A percentile compares a stretch with the other conserved stretches of the same genome.
phyloP scores from a whole-genome alignment of 2,329 filamentous ascomycete genomes.

The Aspergillus nomiae region DNA sequence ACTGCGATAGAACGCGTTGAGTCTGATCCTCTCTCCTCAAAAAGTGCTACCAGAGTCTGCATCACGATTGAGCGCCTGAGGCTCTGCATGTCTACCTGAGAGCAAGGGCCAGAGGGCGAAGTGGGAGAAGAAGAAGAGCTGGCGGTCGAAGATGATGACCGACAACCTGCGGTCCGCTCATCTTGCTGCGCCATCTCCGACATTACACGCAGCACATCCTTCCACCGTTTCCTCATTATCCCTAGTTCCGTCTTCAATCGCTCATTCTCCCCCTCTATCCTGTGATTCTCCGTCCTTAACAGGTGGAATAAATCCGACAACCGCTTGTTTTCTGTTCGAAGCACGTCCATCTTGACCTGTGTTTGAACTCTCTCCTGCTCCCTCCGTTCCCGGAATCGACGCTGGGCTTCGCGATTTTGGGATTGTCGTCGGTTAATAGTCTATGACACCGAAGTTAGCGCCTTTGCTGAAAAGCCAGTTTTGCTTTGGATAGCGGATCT shows the following conservation, averaged over 20 bases:
- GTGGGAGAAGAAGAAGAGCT: not conserved
- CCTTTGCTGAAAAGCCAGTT: not conserved
- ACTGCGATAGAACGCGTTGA: not conserved
- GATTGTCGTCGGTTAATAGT: not conserved
- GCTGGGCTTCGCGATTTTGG: constrained; percentile 5
- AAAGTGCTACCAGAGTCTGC: constrained; percentile 5
- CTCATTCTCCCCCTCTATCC: not conserved
- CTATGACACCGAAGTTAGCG: not conserved
- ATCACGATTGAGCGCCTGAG: constrained; percentile 2
- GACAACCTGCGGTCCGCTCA: not conserved
- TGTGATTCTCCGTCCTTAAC: not conserved
- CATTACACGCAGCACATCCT: constrained; percentile 4
- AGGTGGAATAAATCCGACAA: not conserved
- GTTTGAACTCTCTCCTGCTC: constrained; percentile 2
- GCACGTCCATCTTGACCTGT: not conserved
- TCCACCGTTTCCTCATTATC: not conserved
- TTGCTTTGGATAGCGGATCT: too few relatives aligned
- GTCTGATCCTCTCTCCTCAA: not conserved
- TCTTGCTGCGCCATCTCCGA: constrained; percentile 6
- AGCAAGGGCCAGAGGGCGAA: not conserved
- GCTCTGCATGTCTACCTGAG: not conserved
- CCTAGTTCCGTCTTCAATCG: not conserved
- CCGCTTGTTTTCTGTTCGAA: constrained; percentile 1
- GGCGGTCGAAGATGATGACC: not conserved
- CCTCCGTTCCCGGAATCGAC: constrained; percentile 4